Percentiles rank a stretch among this genome's conserved stretches.
These are phyloP conservation scores for Apiospora marii DNA, from an alignment of 2,329 filamentous ascomycete species.

Conservation along the genomic window DNA sequence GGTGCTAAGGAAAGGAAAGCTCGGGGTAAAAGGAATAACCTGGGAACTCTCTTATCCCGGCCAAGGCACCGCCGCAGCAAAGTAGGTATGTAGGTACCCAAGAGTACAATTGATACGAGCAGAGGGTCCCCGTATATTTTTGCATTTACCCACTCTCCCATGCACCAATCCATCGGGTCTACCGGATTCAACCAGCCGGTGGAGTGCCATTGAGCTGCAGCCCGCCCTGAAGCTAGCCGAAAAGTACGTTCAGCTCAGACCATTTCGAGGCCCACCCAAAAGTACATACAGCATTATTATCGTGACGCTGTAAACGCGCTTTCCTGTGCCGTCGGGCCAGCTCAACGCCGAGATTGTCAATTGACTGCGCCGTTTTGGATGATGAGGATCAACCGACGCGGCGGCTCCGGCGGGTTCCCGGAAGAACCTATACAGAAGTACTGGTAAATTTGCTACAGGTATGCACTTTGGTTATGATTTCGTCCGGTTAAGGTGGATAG, in stretches of 20 bases:
- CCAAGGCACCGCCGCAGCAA: too few relatives aligned
- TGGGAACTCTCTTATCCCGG: not conserved
- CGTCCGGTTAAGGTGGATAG: too few relatives aligned
- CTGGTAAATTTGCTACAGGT: too few relatives aligned
- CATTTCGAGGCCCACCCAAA: not conserved
- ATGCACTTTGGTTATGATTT: too few relatives aligned
- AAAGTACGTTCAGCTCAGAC: not conserved
- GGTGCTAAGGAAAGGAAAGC: not conserved
- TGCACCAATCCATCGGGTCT: conserved; percentile 15
- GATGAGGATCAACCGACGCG: not conserved
- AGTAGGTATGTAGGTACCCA: too few relatives aligned
- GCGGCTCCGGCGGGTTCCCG: not conserved
- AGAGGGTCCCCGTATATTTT: not conserved
- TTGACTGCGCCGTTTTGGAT: not conserved
- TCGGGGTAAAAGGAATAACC: not conserved
- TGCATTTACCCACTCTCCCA: not conserved
- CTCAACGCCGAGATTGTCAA: conserved; percentile 3
- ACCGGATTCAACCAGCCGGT: conserved; percentile 10
- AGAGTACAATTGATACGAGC: not conserved
- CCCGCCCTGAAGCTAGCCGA: not conserved
- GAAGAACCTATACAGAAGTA: too few relatives aligned
- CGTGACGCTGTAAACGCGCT: not conserved
- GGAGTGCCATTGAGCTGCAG: not conserved
- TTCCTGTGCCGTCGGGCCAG: not conserved
- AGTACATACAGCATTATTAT: not conserved